phyloP scores from a whole-genome alignment of 208 protist genomes.

The Balamuthia mandrillaris region DNA sequence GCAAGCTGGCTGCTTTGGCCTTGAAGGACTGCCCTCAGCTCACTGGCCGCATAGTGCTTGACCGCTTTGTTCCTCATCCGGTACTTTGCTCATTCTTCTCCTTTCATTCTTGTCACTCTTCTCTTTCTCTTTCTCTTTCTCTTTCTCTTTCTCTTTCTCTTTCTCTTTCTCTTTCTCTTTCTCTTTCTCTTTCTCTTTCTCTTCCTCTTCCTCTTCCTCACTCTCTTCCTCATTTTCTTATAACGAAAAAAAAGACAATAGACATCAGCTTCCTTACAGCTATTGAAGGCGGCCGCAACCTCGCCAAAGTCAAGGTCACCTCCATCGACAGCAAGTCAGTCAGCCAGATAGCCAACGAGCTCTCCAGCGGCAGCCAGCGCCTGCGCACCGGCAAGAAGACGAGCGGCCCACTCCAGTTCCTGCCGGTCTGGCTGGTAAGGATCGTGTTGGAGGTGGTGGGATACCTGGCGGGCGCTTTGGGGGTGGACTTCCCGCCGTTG shows the following conservation, averaged over 20 bases:
- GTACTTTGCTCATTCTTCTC: too few species aligned
- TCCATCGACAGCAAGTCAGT: not conserved
- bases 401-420: slow-evolving; percentile 3
- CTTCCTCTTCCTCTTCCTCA: too few species aligned
- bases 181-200: not conserved
- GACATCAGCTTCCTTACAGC: slow-evolving; percentile 36
- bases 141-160: not conserved
- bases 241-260: too few species aligned
- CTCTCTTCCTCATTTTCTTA: not conserved
- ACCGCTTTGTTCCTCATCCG: slow-evolving; percentile 10
- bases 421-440: slow-evolving; percentile 7
- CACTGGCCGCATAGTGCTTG: slow-evolving; percentile 9
- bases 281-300: slow-evolving; percentile 16
- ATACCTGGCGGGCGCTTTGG: not conserved
- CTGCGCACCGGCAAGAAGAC: slow-evolving; percentile 29
- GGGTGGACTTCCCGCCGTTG: not conserved
- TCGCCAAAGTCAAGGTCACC: slow-evolving; percentile 28
- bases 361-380: not conserved
- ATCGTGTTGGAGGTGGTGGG: not conserved
- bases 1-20: not conserved
- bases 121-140: not conserved
- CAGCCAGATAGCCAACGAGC: not conserved
- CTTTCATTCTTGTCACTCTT: too few species aligned
- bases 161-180: not conserved
- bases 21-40: not conserved